These are phyloP conservation scores for Astragalus glycyphyllos DNA, from an alignment of 306 rosid species.

Conservation along the genomic window DNA sequence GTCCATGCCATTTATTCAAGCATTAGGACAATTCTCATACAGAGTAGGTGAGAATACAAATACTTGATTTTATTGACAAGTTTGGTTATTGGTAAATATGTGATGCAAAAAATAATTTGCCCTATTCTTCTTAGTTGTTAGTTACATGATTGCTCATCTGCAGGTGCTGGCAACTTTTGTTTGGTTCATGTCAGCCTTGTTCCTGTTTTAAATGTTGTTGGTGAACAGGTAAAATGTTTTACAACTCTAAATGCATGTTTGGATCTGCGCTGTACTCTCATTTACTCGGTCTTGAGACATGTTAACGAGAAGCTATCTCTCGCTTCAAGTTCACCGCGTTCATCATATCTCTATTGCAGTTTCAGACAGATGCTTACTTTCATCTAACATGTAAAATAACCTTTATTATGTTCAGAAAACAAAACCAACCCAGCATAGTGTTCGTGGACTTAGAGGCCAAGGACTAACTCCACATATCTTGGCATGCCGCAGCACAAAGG, in stretches of 20 bases:
- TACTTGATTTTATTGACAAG: not conserved
- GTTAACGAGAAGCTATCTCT: too few relatives aligned
- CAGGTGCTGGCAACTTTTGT: constrained; percentile 81
- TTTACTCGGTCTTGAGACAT: too few relatives aligned
- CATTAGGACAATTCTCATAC: constrained; percentile 79
- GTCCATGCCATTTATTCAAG: constrained; percentile 85
- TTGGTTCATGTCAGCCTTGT: constrained; percentile 87
- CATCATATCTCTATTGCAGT: too few relatives aligned
- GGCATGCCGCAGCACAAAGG: constrained; percentile 87
- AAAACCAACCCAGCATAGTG: constrained; percentile 90
- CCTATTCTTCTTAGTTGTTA: constrained; percentile 1
- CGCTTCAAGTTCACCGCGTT: too few relatives aligned
- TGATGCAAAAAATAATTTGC: not conserved
- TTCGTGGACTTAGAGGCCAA: constrained; percentile 73
- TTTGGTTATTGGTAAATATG: constrained; percentile 8
- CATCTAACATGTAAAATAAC: constrained; percentile 34
- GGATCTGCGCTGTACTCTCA: too few relatives aligned
- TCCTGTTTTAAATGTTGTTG: constrained; percentile 86
- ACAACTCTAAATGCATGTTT: not conserved
- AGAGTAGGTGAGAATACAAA: constrained; percentile 77
- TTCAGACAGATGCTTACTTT: constrained; percentile 12
- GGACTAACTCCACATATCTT: constrained; percentile 80
- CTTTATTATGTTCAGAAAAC: constrained; percentile 63
- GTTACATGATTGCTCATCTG: constrained; percentile 27
- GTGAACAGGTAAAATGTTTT: constrained; percentile 72